Evolutionary conservation across 331 rosid genomes (phyloP), one percentile per base, ranked within the genome.

Genomic region (Arachis monticola): DNA sequence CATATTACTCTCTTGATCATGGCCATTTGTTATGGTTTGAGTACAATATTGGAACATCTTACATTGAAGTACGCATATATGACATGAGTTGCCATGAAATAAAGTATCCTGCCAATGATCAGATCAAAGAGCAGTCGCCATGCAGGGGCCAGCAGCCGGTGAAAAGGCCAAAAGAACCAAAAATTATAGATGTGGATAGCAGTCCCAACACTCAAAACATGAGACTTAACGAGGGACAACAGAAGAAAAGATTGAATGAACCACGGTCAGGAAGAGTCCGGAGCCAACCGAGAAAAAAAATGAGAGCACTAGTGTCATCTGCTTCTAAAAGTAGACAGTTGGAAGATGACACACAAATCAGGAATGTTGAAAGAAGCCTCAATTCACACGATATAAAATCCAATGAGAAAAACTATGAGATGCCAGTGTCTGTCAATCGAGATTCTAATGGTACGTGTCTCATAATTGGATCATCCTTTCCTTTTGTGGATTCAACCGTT

Each of bases 21-120:
- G 86, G 92, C 0, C 47, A 76, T 22, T 44, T 79, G 35, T 12
- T 85, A 5, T 0, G 64, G 7, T 81, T 87, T 48, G 47, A 72
- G 38, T 75, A 55, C 4, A 46, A 47, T 6, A 46, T 22, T 1
- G 73, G 64, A 45, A 45, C 48, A 0, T 45, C 48, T 6, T 0
- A 45, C 10, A 6, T 45, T 45, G 48, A 45, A 8, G 48, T 45
- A 45, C 48, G 6, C 48, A 45, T 45, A 45, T 1, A 5, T 45
- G 48, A 8, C 48, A 45, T 45, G 48, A 45, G 48, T 45, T 8
- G 48, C 53, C 53, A 9, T 2, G 13, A 48, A 8, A 48, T 48
- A 48, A 5, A 48, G 5, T 10, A 10, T 48, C 53, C 53, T 48
- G 8, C 3, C 48, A 2, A 45, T 6, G 35, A 7, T 6, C 3